A percentile compares a stretch with the other conserved stretches of the same genome.
phyloP scores from a whole-genome alignment of 169 alveolate genomes.

The Hepatocystis sp. region DNA sequence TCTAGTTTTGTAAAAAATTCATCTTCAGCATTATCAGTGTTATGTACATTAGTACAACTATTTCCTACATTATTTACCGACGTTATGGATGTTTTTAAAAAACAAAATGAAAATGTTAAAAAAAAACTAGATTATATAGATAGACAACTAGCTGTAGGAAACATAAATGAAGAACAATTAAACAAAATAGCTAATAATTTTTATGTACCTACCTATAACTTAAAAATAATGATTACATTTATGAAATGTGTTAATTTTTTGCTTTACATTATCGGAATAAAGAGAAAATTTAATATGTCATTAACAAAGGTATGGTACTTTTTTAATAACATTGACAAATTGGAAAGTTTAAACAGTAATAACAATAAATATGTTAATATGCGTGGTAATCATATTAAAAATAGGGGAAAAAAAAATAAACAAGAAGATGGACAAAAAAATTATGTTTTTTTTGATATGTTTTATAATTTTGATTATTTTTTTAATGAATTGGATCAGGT shows the following conservation, averaged over 20 bases:
- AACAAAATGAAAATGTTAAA: constrained; percentile 20
- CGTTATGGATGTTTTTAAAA: constrained; percentile 18
- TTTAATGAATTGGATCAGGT: constrained; percentile 25
- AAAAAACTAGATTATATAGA: constrained; percentile 39
- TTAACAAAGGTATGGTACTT: constrained; percentile 57
- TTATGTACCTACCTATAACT: constrained; percentile 9
- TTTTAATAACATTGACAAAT: constrained; percentile 51
- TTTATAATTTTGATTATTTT: constrained; percentile 47
- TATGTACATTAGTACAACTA: constrained; percentile 41
- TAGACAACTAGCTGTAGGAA: constrained; percentile 19
- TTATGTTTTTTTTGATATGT: constrained; percentile 46
- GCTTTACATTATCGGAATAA: constrained; percentile 58
- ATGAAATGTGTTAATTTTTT: constrained; percentile 68
- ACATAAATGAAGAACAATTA: constrained; percentile 11
- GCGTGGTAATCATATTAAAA: background rate
- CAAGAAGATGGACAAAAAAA: background rate
- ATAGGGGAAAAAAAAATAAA: background rate
- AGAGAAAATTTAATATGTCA: constrained; percentile 66
- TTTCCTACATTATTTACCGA: constrained; percentile 46
- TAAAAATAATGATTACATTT: constrained; percentile 62
- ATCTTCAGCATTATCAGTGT: constrained; percentile 62
- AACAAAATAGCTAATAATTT: constrained; percentile 11
- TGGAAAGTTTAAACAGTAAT: constrained; percentile 36
- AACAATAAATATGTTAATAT: background rate
- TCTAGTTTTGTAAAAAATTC: constrained; percentile 73